These are phyloP conservation scores for Plasmodium ovale DNA, from an alignment of 169 alveolate genomes.

Conservation along the genomic window DNA sequence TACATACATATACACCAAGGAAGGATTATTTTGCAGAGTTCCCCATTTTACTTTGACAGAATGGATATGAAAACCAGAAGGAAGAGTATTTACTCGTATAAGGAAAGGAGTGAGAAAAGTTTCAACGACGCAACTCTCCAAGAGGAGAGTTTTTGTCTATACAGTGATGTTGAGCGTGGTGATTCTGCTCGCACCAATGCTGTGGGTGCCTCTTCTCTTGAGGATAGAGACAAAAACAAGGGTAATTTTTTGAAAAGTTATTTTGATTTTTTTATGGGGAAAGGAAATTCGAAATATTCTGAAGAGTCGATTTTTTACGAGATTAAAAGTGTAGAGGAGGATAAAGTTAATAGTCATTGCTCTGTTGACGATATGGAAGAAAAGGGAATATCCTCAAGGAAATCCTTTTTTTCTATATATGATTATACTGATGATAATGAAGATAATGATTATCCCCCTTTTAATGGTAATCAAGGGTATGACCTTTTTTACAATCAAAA, in stretches of 20 bases:
- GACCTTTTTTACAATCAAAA: background rate
- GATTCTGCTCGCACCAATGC: background rate
- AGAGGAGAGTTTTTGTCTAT: conserved; percentile 7
- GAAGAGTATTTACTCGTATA: conserved; percentile 39
- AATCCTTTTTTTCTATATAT: conserved; percentile 61
- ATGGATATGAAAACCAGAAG: conserved; percentile 5
- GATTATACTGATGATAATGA: conserved; percentile 56
- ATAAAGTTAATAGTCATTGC: background rate
- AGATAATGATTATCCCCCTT: conserved; percentile 27
- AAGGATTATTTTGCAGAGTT: background rate
- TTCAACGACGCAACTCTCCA: background rate
- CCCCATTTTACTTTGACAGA: background rate
- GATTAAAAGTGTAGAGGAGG: conserved; percentile 18
- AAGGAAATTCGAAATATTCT: conserved; percentile 1
- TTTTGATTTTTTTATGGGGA: conserved; percentile 2
- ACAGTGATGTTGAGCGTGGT: background rate
- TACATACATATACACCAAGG: background rate
- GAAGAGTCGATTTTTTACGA: conserved; percentile 47
- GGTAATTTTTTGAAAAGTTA: background rate
- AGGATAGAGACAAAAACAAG: background rate
- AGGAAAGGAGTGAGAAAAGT: conserved; percentile 13
- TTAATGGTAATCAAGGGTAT: background rate
- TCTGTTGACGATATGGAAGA: background rate
- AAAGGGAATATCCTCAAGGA: conserved; percentile 20
- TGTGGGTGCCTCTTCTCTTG: no score